Conservation (phyloP, 225 moss, liverwort and hornwort species). For the Lunularia cruciata region DNA sequence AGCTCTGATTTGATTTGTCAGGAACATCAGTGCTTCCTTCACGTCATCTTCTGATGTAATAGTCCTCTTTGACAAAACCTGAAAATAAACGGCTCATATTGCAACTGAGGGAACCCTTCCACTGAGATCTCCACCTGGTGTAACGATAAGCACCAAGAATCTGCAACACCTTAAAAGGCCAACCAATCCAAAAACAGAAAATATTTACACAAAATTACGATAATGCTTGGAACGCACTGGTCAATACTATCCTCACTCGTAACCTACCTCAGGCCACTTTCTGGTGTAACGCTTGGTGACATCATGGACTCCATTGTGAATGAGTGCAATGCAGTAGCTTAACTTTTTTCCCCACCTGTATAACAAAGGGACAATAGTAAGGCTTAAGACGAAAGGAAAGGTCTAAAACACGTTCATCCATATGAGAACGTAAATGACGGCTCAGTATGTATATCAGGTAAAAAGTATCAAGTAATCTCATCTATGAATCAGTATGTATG, state of each 20-base stretch:
- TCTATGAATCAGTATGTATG: no score
- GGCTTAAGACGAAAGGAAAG: neutral
- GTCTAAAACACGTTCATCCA: no score
- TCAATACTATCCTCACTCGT: neutral
- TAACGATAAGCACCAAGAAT: neutral
- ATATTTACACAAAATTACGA: no score
- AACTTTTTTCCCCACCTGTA: constrained; percentile 62
- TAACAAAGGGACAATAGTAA: neutral
- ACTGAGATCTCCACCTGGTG: neutral
- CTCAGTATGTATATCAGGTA: no score
- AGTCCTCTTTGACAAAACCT: constrained; percentile 51
- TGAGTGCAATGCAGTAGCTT: constrained; percentile 56
- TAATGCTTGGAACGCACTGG: neutral
- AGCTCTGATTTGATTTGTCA: constrained; percentile 49
- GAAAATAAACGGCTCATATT: neutral
- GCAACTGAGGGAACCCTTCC: neutral
- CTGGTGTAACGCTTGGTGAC: constrained; percentile 71
- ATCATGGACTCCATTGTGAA: constrained; percentile 59
- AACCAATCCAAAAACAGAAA: no score
- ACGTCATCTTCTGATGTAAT: constrained; percentile 53
- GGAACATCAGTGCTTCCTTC: constrained; percentile 48
- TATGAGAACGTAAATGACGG: no score
- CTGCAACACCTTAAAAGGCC: no score
- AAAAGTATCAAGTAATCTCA: no score
- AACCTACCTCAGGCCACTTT: constrained; percentile 55